phyloP scores from a whole-genome alignment of 129 eudicot genomes.

The Saposhnikovia divaricata region DNA sequence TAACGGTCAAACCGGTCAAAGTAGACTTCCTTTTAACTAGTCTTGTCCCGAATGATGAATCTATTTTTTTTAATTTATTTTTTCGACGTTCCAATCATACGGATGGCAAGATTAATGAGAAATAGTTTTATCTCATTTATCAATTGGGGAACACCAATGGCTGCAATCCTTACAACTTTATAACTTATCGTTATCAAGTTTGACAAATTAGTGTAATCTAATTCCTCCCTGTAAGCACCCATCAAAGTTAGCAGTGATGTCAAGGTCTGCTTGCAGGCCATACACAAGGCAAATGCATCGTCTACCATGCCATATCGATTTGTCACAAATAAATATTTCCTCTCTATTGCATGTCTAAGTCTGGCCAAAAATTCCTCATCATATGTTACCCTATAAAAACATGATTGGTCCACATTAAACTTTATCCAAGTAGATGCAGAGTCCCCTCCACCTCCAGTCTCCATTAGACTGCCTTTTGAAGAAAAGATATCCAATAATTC shows the following conservation, averaged over 20 bases:
- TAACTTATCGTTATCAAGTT: slow-evolving; percentile 64
- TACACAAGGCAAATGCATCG: slow-evolving; percentile 77
- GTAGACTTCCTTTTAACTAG: too few relatives aligned
- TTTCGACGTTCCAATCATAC: too few relatives aligned
- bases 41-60: too few relatives aligned
- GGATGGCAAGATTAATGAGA: too few relatives aligned
- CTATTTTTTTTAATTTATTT: too few relatives aligned
- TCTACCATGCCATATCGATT: slow-evolving; percentile 90
- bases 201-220: slow-evolving; percentile 78
- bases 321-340: slow-evolving; percentile 47
- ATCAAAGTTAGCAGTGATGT: slow-evolving; percentile 75
- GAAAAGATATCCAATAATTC: slow-evolving; percentile 22
- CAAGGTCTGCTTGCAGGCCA: slow-evolving; percentile 73
- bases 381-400: slow-evolving; percentile 87
- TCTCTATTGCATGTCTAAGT: slow-evolving; percentile 81
- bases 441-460: slow-evolving; percentile 11
- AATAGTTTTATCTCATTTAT: too few relatives aligned
- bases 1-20: too few relatives aligned
- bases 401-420: slow-evolving; percentile 81
- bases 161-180: too few relatives aligned
- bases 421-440: slow-evolving; percentile 57
- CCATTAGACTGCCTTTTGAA: slow-evolving; percentile 19
- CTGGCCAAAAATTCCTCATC: slow-evolving; percentile 67
- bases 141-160: too few relatives aligned
- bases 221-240: slow-evolving; percentile 82